Conservation (phyloP, 225 moss, liverwort and hornwort genomes). For the Straminergon stramineum region DNA sequence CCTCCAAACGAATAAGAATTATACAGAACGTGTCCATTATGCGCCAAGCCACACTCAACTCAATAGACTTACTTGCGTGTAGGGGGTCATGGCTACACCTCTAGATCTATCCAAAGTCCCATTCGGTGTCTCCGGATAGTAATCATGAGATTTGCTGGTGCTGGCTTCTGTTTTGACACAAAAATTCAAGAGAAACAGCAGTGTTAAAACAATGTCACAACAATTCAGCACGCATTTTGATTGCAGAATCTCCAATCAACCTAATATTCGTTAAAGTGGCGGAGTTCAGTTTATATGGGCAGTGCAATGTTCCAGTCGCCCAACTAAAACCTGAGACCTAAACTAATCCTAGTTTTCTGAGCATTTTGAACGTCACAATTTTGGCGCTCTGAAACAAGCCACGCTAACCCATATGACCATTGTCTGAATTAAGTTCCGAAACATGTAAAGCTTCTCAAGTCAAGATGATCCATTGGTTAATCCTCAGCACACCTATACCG, state of each 20-base stretch:
- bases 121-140: background rate
- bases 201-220: background rate
- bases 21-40: background rate
- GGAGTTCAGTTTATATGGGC: too few relatives aligned
- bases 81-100: background rate
- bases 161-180: conserved; percentile 16
- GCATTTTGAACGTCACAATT: background rate
- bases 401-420: background rate
- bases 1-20: background rate
- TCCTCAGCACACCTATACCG: conserved; percentile 10
- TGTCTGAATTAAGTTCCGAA: background rate
- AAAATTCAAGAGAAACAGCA: background rate
- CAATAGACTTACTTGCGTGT: conserved; percentile 25
- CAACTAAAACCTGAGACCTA: background rate
- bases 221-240: background rate
- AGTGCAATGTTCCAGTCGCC: background rate
- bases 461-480: background rate
- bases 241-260: background rate
- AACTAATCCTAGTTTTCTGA: background rate
- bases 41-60: background rate
- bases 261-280: background rate
- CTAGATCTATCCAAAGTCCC: background rate
- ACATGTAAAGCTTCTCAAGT: background rate
- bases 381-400: background rate
- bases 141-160: conserved; percentile 4